Evolutionary conservation across 495 filamentous ascomycete species (phyloP), one percentile per base, ranked within the genome.

Genomic region (Penicillium coprophilum): DNA sequence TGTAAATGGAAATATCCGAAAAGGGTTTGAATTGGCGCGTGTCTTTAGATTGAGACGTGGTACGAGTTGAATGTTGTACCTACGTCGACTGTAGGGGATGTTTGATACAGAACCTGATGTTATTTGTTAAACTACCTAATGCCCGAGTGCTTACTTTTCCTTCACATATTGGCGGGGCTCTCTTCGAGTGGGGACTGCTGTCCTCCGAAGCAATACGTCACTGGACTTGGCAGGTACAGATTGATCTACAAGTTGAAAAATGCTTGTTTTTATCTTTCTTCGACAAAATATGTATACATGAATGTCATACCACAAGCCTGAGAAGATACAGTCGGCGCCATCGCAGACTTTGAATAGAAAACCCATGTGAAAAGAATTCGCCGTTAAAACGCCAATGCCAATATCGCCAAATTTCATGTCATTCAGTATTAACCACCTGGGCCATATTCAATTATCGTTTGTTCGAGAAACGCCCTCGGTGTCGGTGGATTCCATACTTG

Each of bases 151-250:
- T 4, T 27, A 12, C 10, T 12, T 53, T 24, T 27, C 20, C 30
- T 27, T 57, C 62, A 56, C 59, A 39, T 36, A 49, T 59, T 64
- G 61, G 66, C 63, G 63, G 66, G 66, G 66, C 46, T 56, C 46
- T 56, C 43, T 36, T 27, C 54, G 60, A 64, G 65, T 66, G 65
- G 66, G 66, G 66, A 69, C 66, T 60, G 50, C 63, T 53, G 63
- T 69, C 59, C 66, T 67, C 66, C 66, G 66, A 61, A 46, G 51
- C 24, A 7, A 56, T 62, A 65, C 63, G 63, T 65, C 63, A 65
- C 63, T 46, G 44, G 36, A 44, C 28, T 38, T 17, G 15, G 6
- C 34, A 38, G 34, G 34, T 17, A 38, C 34, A n/a, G 6, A 34
- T 31, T 7, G 0, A 38, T 38, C 6, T 38, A 38, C n/a, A n/a